These are phyloP conservation scores for Starmerella sp. DNA, from an alignment of 805 yeast genomes.

Conservation along the genomic window DNA sequence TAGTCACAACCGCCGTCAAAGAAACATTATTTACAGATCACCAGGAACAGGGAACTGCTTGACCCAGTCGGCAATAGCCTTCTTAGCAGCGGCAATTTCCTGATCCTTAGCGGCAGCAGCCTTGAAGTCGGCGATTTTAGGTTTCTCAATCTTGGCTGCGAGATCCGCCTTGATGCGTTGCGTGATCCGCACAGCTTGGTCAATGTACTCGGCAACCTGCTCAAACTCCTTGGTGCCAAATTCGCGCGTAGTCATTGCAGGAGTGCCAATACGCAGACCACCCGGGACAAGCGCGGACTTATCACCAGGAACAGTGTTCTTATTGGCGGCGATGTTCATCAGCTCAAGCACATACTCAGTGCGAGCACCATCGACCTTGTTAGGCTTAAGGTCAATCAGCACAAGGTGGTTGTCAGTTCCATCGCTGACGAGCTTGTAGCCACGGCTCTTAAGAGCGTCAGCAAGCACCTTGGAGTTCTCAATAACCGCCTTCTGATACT, in stretches of 20 bases:
- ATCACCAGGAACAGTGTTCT: conserved; percentile 94
- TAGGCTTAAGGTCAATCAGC: conserved; percentile 67
- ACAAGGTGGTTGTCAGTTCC: conserved; percentile 95
- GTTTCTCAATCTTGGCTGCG: conserved; percentile 45
- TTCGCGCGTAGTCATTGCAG: conserved; percentile 98
- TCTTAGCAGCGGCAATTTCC: conserved; percentile 48
- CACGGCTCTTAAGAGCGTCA: conserved; percentile 48
- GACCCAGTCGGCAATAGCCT: conserved; percentile 64
- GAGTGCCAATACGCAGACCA: conserved; percentile 94
- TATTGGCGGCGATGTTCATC: conserved; percentile 87
- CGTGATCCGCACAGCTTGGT: conserved; percentile 64
- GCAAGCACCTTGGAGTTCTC: conserved; percentile 74
- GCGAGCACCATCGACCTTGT: conserved; percentile 89
- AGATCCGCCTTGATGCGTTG: conserved; percentile 53
- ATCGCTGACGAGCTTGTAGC: conserved; percentile 69
- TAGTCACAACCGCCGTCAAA: too few species aligned
- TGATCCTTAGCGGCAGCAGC: conserved; percentile 45
- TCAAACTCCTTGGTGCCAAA: conserved; percentile 67
- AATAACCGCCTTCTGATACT: conserved; percentile 74
- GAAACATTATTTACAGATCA: conserved; percentile 6
- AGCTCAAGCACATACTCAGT: conserved; percentile 81
- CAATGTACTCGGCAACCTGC: conserved; percentile 68
- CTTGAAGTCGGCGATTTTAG: conserved; percentile 58
- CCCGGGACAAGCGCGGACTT: conserved; percentile 92
- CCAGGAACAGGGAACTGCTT: conserved; percentile 69